Conservation (phyloP, 768 basidiomycete genomes). For the Fibroporia radiculosa region DNA sequence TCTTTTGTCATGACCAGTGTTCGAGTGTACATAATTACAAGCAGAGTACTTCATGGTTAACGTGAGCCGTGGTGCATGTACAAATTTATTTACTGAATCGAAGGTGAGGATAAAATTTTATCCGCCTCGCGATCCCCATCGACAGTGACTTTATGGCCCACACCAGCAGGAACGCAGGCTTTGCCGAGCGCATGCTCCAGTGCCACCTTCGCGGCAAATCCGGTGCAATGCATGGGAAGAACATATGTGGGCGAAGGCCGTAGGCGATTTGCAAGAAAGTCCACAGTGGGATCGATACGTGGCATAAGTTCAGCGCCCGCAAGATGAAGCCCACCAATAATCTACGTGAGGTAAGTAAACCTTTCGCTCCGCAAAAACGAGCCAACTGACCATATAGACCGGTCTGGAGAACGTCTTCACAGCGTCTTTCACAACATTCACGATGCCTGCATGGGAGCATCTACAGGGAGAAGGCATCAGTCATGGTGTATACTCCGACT, state of each 20-base stretch:
- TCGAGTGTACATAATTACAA: too few species aligned
- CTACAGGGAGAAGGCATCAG: conserved; percentile 19
- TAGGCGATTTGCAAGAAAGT: conserved; percentile 57
- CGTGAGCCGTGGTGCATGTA: too few species aligned
- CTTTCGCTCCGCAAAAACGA: background rate
- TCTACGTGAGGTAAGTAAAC: conserved; percentile 28
- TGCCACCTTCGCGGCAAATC: conserved; percentile 68
- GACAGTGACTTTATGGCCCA: conserved; percentile 59
- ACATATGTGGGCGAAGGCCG: conserved; percentile 60
- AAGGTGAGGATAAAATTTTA: conserved; percentile 14
- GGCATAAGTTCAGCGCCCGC: conserved; percentile 56
- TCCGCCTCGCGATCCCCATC: conserved; percentile 40
- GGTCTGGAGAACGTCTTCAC: conserved; percentile 54
- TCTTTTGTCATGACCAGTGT: too few species aligned
- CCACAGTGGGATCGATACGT: conserved; percentile 62
- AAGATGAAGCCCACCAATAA: conserved; percentile 81
- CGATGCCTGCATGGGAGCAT: conserved; percentile 77
- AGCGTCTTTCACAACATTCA: conserved; percentile 75
- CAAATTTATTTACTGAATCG: conserved; percentile 9
- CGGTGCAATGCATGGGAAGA: conserved; percentile 82
- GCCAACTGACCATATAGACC: conserved; percentile 56
- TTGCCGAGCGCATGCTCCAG: conserved; percentile 64
- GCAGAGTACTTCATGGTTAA: too few species aligned
- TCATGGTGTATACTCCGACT: too few species aligned
- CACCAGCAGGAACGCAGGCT: conserved; percentile 71